phyloP scores from a whole-genome alignment of 768 basidiomycete genomes.

The Punctularia strigosozonata region DNA sequence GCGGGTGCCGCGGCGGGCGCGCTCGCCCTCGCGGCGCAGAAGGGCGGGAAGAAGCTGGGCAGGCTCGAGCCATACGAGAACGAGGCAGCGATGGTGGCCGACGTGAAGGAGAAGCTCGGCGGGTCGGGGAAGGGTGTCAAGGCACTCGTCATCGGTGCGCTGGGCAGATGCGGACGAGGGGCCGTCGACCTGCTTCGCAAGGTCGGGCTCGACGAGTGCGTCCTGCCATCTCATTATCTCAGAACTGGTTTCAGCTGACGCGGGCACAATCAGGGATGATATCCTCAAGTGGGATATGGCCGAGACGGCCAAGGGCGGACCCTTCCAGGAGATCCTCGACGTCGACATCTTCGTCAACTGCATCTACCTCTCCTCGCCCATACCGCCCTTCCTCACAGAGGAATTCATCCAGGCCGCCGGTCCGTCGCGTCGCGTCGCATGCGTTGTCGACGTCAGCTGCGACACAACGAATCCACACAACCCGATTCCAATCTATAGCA shows the following conservation, averaged over 20 bases:
- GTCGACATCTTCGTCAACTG: slow-evolving; percentile 99
- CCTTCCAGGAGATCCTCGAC: slow-evolving; percentile 89
- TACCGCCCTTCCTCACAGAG: slow-evolving; percentile 71
- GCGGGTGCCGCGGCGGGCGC: slow-evolving; percentile 94
- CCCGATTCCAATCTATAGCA: slow-evolving; percentile 87
- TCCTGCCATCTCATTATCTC: slow-evolving; percentile 9
- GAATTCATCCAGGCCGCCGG: slow-evolving; percentile 69
- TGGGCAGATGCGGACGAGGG: slow-evolving; percentile 89
- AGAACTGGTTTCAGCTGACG: slow-evolving; percentile 1
- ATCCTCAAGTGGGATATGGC: slow-evolving; percentile 97
- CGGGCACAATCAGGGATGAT: slow-evolving; percentile 47
- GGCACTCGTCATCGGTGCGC: slow-evolving; percentile 91
- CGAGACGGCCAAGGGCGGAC: slow-evolving; percentile 95
- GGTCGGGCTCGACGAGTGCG: slow-evolving; percentile 89
- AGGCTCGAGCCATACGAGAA: slow-evolving; percentile 71
- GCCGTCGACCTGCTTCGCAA: slow-evolving; percentile 94
- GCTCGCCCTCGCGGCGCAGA: slow-evolving; percentile 63
- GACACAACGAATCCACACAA: slow-evolving; percentile 99
- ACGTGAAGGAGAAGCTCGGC: slow-evolving; percentile 55
- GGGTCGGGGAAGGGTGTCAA: slow-evolving; percentile 63
- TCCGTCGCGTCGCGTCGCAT: slow-evolving; percentile 48
- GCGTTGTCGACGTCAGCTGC: slow-evolving; percentile 96
- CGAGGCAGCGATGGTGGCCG: slow-evolving; percentile 71
- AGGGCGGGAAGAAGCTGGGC: slow-evolving; percentile 48
- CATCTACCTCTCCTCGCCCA: slow-evolving; percentile 85